Percentiles rank a stretch among this genome's conserved stretches.
phyloP scores from a whole-genome alignment of 305 asterid species.

The Ajuga reptans region DNA sequence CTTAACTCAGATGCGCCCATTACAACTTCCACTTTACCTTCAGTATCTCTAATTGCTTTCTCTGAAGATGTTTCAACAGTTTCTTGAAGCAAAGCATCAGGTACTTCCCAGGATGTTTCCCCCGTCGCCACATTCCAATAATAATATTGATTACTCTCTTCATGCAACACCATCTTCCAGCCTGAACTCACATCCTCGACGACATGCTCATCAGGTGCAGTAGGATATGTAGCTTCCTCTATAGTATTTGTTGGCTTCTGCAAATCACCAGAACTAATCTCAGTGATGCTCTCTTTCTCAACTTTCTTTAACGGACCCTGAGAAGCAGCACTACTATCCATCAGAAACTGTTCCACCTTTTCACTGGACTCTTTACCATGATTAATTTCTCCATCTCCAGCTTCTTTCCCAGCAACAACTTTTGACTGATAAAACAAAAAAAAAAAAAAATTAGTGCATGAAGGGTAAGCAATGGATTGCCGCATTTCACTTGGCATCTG shows the following conservation, averaged over 20 bases:
- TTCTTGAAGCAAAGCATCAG: conserved; percentile 42
- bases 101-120: conserved; percentile 94
- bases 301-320: conserved; percentile 31
- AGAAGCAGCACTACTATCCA: conserved; percentile 29
- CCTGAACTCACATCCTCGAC: conserved; percentile 46
- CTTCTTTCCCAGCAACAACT: conserved; percentile 22
- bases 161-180: conserved; percentile 88
- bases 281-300: conserved; percentile 31
- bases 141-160: conserved; percentile 83
- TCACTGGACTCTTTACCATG: conserved; percentile 26
- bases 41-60: conserved; percentile 33
- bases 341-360: conserved; percentile 33
- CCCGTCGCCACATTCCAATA: conserved; percentile 87
- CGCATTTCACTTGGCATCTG: background rate
- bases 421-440: conserved; percentile 33
- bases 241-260: conserved; percentile 27
- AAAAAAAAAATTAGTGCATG: background rate
- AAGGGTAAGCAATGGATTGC: conserved; percentile 2
- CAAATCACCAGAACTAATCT: conserved; percentile 29
- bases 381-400: conserved; percentile 26
- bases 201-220: conserved; percentile 31
- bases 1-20: conserved; percentile 7
- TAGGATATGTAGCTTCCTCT: conserved; percentile 33
- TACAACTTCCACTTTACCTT: conserved; percentile 19
- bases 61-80: conserved; percentile 28